phyloP scores from a whole-genome alignment of 2,329 filamentous ascomycete species.

The Clarireedia monteithiana region DNA sequence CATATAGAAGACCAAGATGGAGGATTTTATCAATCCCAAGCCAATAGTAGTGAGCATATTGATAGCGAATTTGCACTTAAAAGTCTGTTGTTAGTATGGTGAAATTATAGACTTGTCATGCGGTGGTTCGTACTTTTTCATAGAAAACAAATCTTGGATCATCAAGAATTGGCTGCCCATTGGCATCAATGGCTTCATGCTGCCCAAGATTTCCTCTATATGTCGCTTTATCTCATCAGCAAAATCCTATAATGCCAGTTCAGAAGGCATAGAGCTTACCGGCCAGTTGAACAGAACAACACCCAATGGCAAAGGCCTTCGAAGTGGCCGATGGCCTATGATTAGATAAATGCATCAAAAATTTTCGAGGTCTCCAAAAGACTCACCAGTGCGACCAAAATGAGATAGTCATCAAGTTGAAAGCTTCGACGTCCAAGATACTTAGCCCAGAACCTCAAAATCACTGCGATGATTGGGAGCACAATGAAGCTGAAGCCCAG shows the following conservation, averaged over 20 bases:
- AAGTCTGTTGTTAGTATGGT: background rate
- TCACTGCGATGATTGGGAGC: background rate
- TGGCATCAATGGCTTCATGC: background rate
- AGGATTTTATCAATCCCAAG: background rate
- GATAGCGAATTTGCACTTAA: background rate
- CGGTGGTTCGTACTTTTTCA: background rate
- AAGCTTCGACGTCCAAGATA: background rate
- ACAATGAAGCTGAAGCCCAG: background rate
- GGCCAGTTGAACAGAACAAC: background rate
- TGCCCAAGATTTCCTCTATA: background rate
- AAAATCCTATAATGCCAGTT: background rate
- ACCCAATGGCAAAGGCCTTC: background rate
- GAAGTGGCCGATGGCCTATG: background rate
- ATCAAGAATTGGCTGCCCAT: background rate
- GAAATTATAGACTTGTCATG: background rate
- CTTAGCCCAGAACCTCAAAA: background rate
- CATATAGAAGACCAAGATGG: background rate
- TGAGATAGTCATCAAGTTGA: background rate
- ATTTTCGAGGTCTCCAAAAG: background rate
- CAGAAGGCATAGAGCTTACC: background rate
- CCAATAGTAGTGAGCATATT: background rate
- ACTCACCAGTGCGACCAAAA: background rate
- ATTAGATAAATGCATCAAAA: background rate
- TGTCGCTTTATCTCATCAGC: background rate
- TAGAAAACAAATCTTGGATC: background rate